A percentile compares a stretch with the other conserved stretches of the same genome.
phyloP scores from a whole-genome alignment of 2,329 filamentous ascomycete species.

The Teratosphaeria zuluensis region DNA sequence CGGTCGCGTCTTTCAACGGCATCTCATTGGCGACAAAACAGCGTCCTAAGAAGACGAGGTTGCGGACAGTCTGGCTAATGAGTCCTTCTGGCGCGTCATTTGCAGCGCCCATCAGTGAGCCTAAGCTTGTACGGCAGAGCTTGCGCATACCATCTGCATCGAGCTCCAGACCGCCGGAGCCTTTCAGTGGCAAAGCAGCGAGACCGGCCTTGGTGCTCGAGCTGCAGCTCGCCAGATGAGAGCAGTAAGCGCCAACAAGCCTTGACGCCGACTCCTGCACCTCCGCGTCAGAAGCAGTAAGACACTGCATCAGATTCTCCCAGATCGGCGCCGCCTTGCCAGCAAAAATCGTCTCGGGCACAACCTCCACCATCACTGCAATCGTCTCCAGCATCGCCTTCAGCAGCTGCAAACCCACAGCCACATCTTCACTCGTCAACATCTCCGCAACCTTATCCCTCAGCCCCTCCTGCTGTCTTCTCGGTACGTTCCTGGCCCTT shows the following conservation, averaged over 20 bases:
- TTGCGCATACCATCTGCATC: constrained; percentile 53
- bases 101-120: constrained; percentile 51
- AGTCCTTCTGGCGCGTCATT: constrained; percentile 56
- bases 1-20: constrained; percentile 37
- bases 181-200: constrained; percentile 50
- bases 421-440: constrained; percentile 39
- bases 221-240: constrained; percentile 62
- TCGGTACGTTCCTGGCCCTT: constrained; percentile 53
- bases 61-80: constrained; percentile 68
- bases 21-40: constrained; percentile 51
- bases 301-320: constrained; percentile 55
- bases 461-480: constrained; percentile 58
- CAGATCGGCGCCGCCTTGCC: constrained; percentile 57
- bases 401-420: constrained; percentile 60
- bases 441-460: constrained; percentile 41
- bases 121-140: constrained; percentile 47
- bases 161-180: constrained; percentile 62
- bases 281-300: constrained; percentile 55
- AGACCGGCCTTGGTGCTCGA: constrained; percentile 40
- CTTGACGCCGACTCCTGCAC: constrained; percentile 70
- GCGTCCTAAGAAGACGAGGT: constrained; percentile 71
- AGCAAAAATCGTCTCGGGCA: constrained; percentile 55
- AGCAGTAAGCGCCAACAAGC: constrained; percentile 67
- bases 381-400: constrained; percentile 66
- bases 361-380: constrained; percentile 55